Evolutionary conservation across 345 rosid species (phyloP).

Genomic region (Odontarrhena argentea): DNA sequence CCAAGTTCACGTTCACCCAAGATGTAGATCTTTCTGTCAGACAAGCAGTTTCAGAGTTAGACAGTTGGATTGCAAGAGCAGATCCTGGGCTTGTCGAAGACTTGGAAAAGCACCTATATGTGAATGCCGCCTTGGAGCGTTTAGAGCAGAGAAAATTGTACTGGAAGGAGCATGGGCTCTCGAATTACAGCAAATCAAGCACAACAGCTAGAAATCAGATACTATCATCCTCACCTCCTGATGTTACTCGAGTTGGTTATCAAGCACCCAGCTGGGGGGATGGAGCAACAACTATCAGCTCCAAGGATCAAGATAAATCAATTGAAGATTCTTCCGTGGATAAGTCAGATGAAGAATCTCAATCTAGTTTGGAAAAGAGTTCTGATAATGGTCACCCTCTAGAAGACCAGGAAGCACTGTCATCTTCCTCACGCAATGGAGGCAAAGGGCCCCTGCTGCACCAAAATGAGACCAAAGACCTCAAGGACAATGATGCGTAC

Average conservation of each 20-base stretch:
- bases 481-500: constrained; percentile 60
- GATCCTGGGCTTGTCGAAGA: constrained; percentile 93
- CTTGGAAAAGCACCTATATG: constrained; percentile 88
- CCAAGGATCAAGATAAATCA: constrained; percentile 39
- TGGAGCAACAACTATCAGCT: constrained; percentile 34
- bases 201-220: constrained; percentile 31
- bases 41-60: constrained; percentile 83
- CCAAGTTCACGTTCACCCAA: constrained; percentile 77
- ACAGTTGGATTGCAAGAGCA: constrained; percentile 82
- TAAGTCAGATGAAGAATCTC: constrained; percentile 42
- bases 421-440: constrained; percentile 52
- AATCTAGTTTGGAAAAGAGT: constrained; percentile 44
- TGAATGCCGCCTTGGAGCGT: constrained; percentile 82
- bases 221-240: constrained; percentile 35
- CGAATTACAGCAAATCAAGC: constrained; percentile 34
- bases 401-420: constrained; percentile 43
- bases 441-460: constrained; percentile 39
- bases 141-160: constrained; percentile 70
- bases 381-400: constrained; percentile 40
- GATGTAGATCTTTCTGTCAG: constrained; percentile 84
- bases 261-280: constrained; percentile 29
- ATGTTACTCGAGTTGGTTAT: constrained; percentile 40
- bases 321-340: constrained; percentile 34
- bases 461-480: constrained; percentile 45
- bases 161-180: constrained; percentile 68